Base-by-base conservation (phyloP, 2,329 filamentous ascomycete genomes). In the Pleoardoris graminearum region DNA sequence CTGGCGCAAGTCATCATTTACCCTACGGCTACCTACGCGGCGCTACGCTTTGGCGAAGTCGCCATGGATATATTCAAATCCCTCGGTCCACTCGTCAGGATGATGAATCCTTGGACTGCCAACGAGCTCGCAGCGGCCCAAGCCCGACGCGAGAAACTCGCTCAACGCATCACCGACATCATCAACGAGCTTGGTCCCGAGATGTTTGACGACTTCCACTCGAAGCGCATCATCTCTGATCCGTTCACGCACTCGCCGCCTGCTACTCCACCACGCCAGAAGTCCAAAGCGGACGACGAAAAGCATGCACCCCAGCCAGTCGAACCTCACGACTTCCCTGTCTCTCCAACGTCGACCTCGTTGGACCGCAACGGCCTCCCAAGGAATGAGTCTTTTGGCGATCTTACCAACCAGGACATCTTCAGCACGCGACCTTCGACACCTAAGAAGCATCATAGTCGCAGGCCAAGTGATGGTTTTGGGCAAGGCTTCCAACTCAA, bases 31-130 rank as follows among this genome's bases (percentile, higher is more conserved):
- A 97, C 92, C 0, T 97, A 96, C 72, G 92, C 91, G 4, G 91
- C 94, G 6, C 85, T 99, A 47, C 88, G 94, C 10, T 96, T 97
- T 61, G 94, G 94, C 41, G 94, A 99, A 76, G 88, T 96, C n/a
- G 94, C 93, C 47, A 97, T 99, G 91, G 94, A 99, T 69, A 97
- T 99, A 50, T 79, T 94, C 77, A 99, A 97, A 76, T 97, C 93
- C 0, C 82, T 99, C 14, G 85, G 91, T 8, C 94, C 94, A 5
- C 83, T 99, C 8, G 79, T 96, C 39, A 80, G 97, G 29, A 94
- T 90, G 59, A 82, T 97, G 66, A 88, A 89, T 64, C 94, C 94
- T 1, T 85, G 86, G 4, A 93, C 90, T 1, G 88, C 86, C 71
- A 96, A 92, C 76, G 90, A 88, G 52, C 84, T 99, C 43, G 84